phyloP scores from a whole-genome alignment of 2,329 filamentous ascomycete species.

The Didymellaceae sp. region DNA sequence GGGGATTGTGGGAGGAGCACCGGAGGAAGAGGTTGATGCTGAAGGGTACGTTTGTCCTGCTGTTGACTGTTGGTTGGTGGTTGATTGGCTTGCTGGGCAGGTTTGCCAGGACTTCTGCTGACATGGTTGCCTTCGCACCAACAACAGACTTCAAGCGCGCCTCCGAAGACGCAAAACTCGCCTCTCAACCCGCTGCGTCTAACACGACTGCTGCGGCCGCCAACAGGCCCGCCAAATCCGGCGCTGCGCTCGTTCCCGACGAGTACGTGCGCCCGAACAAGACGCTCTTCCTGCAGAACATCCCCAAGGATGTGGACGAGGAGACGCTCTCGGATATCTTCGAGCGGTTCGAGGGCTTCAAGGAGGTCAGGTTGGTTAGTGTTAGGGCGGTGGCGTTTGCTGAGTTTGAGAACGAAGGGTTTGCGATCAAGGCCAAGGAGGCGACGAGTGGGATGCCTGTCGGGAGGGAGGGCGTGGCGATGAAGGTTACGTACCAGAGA shows the following conservation, averaged over 20 bases:
- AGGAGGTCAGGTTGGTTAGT: constrained; percentile 88
- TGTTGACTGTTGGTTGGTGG: no score
- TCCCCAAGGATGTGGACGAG: constrained; percentile 85
- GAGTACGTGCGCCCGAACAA: constrained; percentile 98
- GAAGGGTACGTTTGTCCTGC: constrained; percentile 69
- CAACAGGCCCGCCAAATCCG: constrained; percentile 72
- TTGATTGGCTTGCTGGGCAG: no score
- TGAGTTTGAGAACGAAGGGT: constrained; percentile 89
- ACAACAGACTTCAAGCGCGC: constrained; percentile 86
- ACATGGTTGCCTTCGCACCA: no score
- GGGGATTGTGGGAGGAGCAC: constrained; percentile 84
- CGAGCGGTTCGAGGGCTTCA: constrained; percentile 89
- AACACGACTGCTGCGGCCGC: constrained; percentile 50
- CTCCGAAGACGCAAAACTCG: constrained; percentile 76
- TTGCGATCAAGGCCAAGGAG: constrained; percentile 93
- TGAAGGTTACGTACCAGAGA: constrained; percentile 96
- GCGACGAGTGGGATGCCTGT: constrained; percentile 85
- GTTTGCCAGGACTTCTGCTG: no score
- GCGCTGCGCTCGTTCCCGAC: constrained; percentile 84
- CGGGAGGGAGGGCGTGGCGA: constrained; percentile 73
- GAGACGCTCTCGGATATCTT: constrained; percentile 83
- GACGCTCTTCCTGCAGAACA: constrained; percentile 90
- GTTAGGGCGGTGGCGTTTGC: constrained; percentile 93
- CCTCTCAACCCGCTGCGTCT: constrained; percentile 69
- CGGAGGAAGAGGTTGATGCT: constrained; percentile 84